These are phyloP conservation scores for Bipolaris zeicola DNA, from an alignment of 2,329 filamentous ascomycete genomes.

Conservation along the genomic window DNA sequence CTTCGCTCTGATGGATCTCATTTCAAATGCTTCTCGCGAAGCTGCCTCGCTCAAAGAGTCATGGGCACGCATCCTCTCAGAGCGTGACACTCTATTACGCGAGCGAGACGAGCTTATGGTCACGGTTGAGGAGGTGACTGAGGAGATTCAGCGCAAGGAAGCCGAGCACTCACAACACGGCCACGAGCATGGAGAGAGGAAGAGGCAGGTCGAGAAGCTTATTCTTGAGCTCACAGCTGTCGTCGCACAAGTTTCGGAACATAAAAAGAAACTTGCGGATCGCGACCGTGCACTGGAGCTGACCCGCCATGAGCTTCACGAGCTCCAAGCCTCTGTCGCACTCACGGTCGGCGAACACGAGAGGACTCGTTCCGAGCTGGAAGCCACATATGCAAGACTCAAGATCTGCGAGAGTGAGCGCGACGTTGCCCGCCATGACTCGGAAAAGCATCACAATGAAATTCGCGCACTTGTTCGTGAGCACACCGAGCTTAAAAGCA, in stretches of 20 bases:
- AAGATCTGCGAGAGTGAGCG: conserved; percentile 27
- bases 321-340: conserved; percentile 17
- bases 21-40: conserved; percentile 32
- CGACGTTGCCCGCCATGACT: conserved; percentile 26
- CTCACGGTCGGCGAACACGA: conserved; percentile 22
- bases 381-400: conserved; percentile 23
- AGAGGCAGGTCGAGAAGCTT: conserved; percentile 30
- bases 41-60: conserved; percentile 33
- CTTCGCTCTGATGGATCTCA: conserved; percentile 37
- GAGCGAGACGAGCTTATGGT: conserved; percentile 28
- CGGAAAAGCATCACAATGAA: conserved; percentile 30
- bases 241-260: conserved; percentile 25
- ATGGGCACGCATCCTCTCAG: conserved; percentile 32
- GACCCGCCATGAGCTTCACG: conserved; percentile 24
- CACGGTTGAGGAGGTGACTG: conserved; percentile 29
- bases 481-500: conserved; percentile 35
- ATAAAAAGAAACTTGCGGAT: conserved; percentile 32
- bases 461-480: conserved; percentile 27
- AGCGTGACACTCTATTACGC: conserved; percentile 30
- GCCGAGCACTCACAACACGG: conserved; percentile 29
- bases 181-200: conserved; percentile 28
- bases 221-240: conserved; percentile 30
- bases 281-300: conserved; percentile 27
- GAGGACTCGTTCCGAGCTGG: conserved; percentile 25
- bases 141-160: conserved; percentile 31